Conservation (phyloP, 2,329 filamentous ascomycete species). For the Colletotrichum sp. region DNA sequence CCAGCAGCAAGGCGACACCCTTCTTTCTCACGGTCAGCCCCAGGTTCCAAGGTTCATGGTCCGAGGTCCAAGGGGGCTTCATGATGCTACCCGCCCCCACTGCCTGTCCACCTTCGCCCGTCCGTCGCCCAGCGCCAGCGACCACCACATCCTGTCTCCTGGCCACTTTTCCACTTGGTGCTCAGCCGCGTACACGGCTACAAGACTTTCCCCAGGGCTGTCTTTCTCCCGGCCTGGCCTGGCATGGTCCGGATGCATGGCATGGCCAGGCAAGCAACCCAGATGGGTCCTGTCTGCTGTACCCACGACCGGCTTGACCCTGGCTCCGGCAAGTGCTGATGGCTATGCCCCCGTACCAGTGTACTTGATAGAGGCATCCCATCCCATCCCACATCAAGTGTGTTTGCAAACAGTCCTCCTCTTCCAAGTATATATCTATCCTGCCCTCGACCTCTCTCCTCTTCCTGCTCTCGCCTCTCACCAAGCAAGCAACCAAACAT, state of each 20-base stretch:
- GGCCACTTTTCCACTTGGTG: not conserved
- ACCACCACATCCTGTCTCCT: not conserved
- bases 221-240: not conserved
- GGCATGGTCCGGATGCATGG: not conserved
- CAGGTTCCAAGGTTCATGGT: not conserved
- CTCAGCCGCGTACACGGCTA: not conserved
- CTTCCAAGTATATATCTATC: conserved; percentile 2
- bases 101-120: not conserved
- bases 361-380: conserved; percentile 11
- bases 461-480: not conserved
- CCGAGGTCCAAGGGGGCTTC: not conserved
- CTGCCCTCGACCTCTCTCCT: not conserved
- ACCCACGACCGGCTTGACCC: not conserved
- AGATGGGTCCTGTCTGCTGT: not conserved
- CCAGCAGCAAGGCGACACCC: not conserved
- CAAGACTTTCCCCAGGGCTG: conserved; percentile 6
- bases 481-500: not conserved
- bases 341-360: not conserved
- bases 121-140: not conserved
- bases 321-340: conserved; percentile 4
- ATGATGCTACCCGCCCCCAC: not conserved
- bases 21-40: not conserved
- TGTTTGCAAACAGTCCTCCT: not conserved
- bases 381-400: not conserved
- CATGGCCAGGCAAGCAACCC: conserved; percentile 2